Percentiles rank a stretch among this genome's conserved stretches.
Conservation (phyloP, 176 grass and related monocot genomes). For the Carex myosuroides region DNA sequence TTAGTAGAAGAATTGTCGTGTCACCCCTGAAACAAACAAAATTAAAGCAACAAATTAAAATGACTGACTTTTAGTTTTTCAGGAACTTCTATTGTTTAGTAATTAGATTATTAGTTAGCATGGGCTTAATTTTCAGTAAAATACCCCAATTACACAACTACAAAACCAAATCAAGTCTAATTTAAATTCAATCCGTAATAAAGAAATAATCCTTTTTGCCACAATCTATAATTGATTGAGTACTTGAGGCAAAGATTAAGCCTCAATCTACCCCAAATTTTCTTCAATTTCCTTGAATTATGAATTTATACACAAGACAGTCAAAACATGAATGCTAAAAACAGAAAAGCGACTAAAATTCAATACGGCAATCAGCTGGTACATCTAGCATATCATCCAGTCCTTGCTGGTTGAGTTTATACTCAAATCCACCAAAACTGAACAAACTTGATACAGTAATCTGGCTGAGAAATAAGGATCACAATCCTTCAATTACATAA, state of each 20-base stretch:
- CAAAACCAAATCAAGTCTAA: not conserved
- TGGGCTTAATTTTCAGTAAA: not conserved
- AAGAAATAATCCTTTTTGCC: not conserved
- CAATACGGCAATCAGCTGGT: not conserved
- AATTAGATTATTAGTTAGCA: not conserved
- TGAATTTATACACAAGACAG: not conserved
- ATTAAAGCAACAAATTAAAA: not conserved
- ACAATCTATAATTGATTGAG: not conserved
- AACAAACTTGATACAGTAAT: not conserved
- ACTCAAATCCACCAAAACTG: not conserved
- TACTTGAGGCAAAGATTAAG: not conserved
- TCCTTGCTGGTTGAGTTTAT: not conserved
- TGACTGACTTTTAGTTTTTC: not conserved
- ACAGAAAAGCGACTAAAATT: not conserved
- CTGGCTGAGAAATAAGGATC: not conserved
- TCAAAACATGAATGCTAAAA: not conserved
- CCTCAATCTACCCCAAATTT: not conserved
- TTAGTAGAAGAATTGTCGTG: slow-evolving; percentile 17
- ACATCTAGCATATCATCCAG: not conserved
- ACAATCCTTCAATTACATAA: not conserved
- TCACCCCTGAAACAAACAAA: slow-evolving; percentile 37
- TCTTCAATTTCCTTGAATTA: not conserved
- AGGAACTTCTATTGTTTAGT: not conserved
- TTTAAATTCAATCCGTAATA: not conserved
- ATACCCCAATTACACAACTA: not conserved